Base-by-base conservation (phyloP, 192 early-diverging fungal genomes). In the Funneliformis mosseae region DNA sequence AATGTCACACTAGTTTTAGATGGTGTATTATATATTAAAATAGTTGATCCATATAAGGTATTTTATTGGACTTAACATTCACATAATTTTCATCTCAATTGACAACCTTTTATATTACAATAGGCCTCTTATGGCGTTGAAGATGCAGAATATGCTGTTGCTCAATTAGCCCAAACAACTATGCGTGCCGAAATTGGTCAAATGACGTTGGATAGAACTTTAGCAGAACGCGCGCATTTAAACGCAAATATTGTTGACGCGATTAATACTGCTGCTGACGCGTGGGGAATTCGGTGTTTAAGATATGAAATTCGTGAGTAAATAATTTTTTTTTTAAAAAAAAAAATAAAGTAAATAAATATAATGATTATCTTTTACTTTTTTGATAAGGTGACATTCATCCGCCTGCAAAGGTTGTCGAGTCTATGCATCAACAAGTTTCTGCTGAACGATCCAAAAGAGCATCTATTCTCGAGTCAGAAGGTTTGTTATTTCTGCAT, bases 181-280 rank as follows among this genome's bases (percentile, higher is more conserved):
- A 98, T 99, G 97, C 93, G 97, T 55, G 97, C 97, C 6, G 97
- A 99, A 83, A 99, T 99, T 82, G 97, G 97, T 50, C 96, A 97
- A 86, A 94, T 99, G 93, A 98, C 96, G 4, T 86, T 99, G 80
- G 97, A 99, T 84, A 91, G 93, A 12, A 99, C 97, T 18, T 86
- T 99, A 74, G 96, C 96, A 0, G 96, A 99, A 85, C 92, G 98
- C 83, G 94, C 95, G 59, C 92, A 93, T 67, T 86, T 99, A 67
- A 99, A 99, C 85, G 84, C 90, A 76, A 95, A 95, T 81, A 99
- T 99, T 86, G 96, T 98, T 23, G 90, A 96, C 38, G 93, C 97
- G 25, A 99, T 99, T 88, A 98, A 97, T 80, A 83, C 88, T 33
- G 98, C 98, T 9, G 92, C 96, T 4, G 92, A 93, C 43, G 95